Percentiles rank a stretch among this genome's conserved stretches.
Evolutionary conservation across 2,329 filamentous ascomycete species (phyloP).

Genomic region (Ambrosiella xylebori): DNA sequence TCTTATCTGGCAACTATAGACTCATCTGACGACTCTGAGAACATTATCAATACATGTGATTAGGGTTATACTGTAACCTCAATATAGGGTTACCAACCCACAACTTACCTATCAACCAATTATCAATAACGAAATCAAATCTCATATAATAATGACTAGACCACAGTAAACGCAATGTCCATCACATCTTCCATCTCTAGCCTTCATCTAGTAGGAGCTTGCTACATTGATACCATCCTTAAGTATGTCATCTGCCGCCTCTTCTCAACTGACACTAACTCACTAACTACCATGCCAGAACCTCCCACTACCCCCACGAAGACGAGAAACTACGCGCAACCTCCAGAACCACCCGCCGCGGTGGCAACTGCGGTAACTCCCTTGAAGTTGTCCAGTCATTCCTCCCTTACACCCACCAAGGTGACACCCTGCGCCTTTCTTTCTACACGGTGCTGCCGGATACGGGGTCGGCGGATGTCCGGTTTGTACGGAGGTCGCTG

Average conservation of each 20-base stretch:
- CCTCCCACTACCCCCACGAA: slow-evolving; percentile 49
- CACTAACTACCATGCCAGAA: slow-evolving; percentile 24
- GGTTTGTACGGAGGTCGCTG: neutral
- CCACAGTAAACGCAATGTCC: no score
- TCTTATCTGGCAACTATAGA: no score
- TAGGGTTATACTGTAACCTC: no score
- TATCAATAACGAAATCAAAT: no score
- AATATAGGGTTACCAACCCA: no score
- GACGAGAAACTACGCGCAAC: slow-evolving; percentile 57
- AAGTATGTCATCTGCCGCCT: slow-evolving; percentile 28
- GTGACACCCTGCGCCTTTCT: neutral
- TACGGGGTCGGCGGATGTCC: neutral
- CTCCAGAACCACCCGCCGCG: slow-evolving; percentile 39
- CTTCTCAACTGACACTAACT: slow-evolving; percentile 8
- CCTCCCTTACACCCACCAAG: slow-evolving; percentile 16
- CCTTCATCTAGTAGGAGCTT: slow-evolving; percentile 47
- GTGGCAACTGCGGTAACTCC: slow-evolving; percentile 57
- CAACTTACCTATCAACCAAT: no score
- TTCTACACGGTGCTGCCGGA: neutral
- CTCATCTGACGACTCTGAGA: no score
- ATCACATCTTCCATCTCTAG: no score
- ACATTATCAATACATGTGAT: no score
- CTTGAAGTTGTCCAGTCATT: slow-evolving; percentile 55
- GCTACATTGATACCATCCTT: slow-evolving; percentile 55
- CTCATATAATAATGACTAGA: no score